These are phyloP conservation scores for Aspergillus pseudoterreus DNA, from an alignment of 2,329 filamentous ascomycete species.

Conservation along the genomic window DNA sequence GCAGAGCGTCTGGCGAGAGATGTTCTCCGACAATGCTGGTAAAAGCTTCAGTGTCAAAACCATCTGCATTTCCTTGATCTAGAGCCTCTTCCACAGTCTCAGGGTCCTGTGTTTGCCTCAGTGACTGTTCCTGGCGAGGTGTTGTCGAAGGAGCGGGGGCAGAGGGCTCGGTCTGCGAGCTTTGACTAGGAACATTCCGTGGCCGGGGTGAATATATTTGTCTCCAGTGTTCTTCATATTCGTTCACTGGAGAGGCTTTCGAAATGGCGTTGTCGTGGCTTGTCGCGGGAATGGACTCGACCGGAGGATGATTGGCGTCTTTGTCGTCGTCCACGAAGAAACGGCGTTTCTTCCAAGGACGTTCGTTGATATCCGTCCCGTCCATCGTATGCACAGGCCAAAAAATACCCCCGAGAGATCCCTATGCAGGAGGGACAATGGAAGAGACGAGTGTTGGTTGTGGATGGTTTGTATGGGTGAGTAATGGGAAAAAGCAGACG, in stretches of 20 bases:
- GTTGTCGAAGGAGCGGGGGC: not conserved
- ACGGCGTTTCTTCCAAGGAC: constrained; percentile 59
- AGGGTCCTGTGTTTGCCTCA: not conserved
- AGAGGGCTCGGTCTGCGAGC: not conserved
- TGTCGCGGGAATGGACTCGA: constrained; percentile 1
- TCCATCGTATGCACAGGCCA: constrained; percentile 25
- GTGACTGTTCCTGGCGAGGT: not conserved
- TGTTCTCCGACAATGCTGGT: constrained; percentile 56
- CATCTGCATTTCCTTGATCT: constrained; percentile 17
- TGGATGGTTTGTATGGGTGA: not conserved
- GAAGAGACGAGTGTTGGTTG: constrained; percentile 3
- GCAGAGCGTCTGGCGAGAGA: constrained; percentile 43
- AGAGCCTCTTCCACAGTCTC: constrained; percentile 1
- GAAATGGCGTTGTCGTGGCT: constrained; percentile 17
- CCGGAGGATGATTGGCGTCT: constrained; percentile 16
- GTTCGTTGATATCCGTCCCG: constrained; percentile 45
- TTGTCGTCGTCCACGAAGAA: constrained; percentile 56
- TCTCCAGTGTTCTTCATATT: not conserved
- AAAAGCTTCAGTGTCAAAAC: constrained; percentile 55
- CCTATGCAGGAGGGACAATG: not conserved
- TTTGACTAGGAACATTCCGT: not conserved
- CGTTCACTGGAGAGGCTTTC: constrained; percentile 1
- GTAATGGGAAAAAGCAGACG: constrained; percentile 22
- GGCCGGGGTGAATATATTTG: not conserved
- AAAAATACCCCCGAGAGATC: not conserved